phyloP scores from a whole-genome alignment of 2,329 filamentous ascomycete genomes.

The Colletotrichum sojae region DNA sequence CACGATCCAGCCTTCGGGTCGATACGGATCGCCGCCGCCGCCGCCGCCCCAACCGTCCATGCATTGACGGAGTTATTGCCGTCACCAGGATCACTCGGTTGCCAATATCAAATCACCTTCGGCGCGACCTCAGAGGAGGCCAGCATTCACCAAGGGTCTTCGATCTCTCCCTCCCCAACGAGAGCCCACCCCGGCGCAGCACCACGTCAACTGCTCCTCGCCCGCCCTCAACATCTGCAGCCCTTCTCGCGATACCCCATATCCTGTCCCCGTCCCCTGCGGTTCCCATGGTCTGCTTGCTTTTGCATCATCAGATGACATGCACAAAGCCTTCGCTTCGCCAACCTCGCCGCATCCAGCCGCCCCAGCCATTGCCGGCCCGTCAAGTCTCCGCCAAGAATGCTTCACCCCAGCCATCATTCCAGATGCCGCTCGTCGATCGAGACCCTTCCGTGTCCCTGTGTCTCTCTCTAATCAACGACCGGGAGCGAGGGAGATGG shows the following conservation, averaged over 20 bases:
- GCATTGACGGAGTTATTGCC: too few species aligned
- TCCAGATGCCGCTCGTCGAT: slow-evolving; percentile 37
- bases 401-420: slow-evolving; percentile 6
- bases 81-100: too few species aligned
- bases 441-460: slow-evolving; percentile 28
- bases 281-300: slow-evolving; percentile 10
- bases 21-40: too few species aligned
- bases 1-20: neutral
- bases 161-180: too few species aligned
- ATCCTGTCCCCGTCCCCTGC: neutral
- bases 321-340: slow-evolving; percentile 7
- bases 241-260: slow-evolving; percentile 6
- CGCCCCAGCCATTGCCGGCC: slow-evolving; percentile 7
- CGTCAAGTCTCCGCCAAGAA: slow-evolving; percentile 2
- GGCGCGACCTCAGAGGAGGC: too few species aligned
- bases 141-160: too few species aligned
- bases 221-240: neutral
- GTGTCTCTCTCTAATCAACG: slow-evolving; percentile 20
- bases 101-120: too few species aligned
- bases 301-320: slow-evolving; percentile 9
- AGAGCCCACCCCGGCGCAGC: too few species aligned
- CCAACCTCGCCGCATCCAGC: slow-evolving; percentile 22
- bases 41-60: too few species aligned
- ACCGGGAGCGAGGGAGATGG: neutral
- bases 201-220: slow-evolving; percentile 1